Evolutionary conservation across 2,329 filamentous ascomycete species (phyloP).

Genomic region (Microsporum canis): DNA sequence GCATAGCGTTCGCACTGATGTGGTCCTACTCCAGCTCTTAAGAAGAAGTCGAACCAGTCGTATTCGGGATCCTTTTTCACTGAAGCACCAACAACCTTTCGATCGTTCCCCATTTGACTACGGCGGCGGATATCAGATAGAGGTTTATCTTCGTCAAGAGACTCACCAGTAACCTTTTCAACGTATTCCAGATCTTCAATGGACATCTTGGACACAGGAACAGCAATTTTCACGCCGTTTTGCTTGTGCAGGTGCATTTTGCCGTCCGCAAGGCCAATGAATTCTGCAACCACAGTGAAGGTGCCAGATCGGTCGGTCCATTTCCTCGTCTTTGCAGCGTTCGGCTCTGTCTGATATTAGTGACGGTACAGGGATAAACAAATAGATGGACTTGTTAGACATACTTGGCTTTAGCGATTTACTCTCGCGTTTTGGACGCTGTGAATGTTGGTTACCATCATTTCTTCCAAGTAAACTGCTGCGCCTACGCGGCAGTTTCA

Average conservation of each 20-base stretch:
- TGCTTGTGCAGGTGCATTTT: constrained; percentile 97
- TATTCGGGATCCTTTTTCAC: constrained; percentile 51
- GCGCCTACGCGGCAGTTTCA: constrained; percentile 63
- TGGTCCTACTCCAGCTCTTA: constrained; percentile 80
- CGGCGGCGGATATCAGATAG: constrained; percentile 64
- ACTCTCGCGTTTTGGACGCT: constrained; percentile 62
- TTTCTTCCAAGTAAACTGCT: constrained; percentile 63
- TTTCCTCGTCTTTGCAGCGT: constrained; percentile 67
- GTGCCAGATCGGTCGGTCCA: constrained; percentile 95
- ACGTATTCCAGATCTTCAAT: constrained; percentile 91
- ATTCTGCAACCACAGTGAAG: constrained; percentile 95
- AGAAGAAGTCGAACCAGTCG: constrained; percentile 98
- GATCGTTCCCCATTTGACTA: constrained; percentile 30
- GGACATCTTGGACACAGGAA: constrained; percentile 92
- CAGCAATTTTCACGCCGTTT: constrained; percentile 97
- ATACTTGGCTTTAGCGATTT: constrained; percentile 63
- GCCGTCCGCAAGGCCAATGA: constrained; percentile 83
- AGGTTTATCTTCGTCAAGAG: constrained; percentile 84
- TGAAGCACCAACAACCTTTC: constrained; percentile 29
- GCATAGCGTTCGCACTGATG: constrained; percentile 91
- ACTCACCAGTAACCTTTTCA: constrained; percentile 73
- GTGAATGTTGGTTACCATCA: constrained; percentile 57
- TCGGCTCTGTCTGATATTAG: constrained; percentile 53
- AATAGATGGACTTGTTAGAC: constrained; percentile 25
- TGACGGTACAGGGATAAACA: not conserved